Evolutionary conservation across 2,329 filamentous ascomycete genomes (phyloP).

Genomic region (Penicillium italicum): DNA sequence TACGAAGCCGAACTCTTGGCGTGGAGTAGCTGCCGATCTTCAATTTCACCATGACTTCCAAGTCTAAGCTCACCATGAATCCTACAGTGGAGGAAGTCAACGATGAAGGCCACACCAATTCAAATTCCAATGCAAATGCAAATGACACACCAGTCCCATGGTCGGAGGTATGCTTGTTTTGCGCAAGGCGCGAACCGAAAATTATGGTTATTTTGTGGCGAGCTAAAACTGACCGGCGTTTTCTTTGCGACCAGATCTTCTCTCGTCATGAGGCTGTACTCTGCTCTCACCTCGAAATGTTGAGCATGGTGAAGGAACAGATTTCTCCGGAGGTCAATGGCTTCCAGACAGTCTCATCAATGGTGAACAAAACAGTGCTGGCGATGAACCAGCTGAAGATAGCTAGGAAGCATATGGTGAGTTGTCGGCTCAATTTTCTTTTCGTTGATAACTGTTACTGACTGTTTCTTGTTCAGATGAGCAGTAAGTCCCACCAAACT

Average conservation of each 20-base stretch:
- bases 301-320: slow-evolving; percentile 35
- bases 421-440: slow-evolving; percentile 4
- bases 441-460: not conserved
- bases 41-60: slow-evolving; percentile 6
- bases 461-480: slow-evolving; percentile 10
- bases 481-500: slow-evolving; percentile 13
- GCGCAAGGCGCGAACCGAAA: not conserved
- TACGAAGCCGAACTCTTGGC: slow-evolving; percentile 15
- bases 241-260: slow-evolving; percentile 32
- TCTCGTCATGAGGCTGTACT: slow-evolving; percentile 41
- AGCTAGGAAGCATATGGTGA: slow-evolving; percentile 37
- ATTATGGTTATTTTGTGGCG: not conserved
- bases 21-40: slow-evolving; percentile 24
- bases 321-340: slow-evolving; percentile 28
- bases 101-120: not conserved
- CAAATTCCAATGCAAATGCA: not conserved
- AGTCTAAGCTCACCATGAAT: slow-evolving; percentile 9
- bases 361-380: slow-evolving; percentile 40
- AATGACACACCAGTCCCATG: slow-evolving; percentile 12
- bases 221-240: not conserved
- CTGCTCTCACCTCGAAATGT: slow-evolving; percentile 38
- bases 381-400: slow-evolving; percentile 38
- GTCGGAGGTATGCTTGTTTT: slow-evolving; percentile 20
- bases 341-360: slow-evolving; percentile 32
- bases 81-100: not conserved